Evolutionary conservation across 768 basidiomycete genomes (phyloP).

Genomic region (Leucocoprinus sp.): DNA sequence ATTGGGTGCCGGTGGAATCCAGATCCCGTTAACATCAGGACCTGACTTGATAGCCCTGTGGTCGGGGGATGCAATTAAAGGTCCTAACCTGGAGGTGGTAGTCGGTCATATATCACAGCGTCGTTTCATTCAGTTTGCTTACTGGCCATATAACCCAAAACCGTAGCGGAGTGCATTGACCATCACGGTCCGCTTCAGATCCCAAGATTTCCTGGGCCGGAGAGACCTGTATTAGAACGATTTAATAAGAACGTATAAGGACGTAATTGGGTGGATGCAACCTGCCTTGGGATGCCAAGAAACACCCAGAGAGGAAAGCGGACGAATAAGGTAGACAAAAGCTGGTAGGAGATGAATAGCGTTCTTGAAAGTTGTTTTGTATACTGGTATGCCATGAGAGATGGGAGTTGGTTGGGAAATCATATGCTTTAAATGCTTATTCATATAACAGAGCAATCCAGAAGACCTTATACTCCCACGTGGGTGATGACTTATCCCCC

Average conservation of each 20-base stretch:
- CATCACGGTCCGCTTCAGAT: conserved; percentile 29
- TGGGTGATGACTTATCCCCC: no score
- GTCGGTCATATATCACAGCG: neutral
- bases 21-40: conserved; percentile 36
- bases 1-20: conserved; percentile 33
- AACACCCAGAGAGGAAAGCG: conserved; percentile 43
- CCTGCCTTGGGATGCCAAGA: conserved; percentile 29
- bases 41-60: conserved; percentile 34
- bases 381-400: conserved; percentile 24
- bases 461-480: no score
- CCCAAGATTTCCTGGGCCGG: conserved; percentile 42
- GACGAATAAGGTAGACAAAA: conserved; percentile 31
- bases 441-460: no score
- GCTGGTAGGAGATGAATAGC: conserved; percentile 37
- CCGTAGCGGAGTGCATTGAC: conserved; percentile 27
- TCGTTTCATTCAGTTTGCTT: conserved; percentile 1
- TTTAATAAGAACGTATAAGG: neutral
- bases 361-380: conserved; percentile 41
- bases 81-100: conserved; percentile 25
- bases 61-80: conserved; percentile 24
- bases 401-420: neutral
- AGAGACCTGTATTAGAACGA: conserved; percentile 21
- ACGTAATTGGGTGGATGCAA: conserved; percentile 16
- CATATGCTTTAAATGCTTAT: no score
- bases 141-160: conserved; percentile 21